Evolutionary conservation across 768 basidiomycete species (phyloP), one percentile per base, ranked within the genome.

Genomic region (Mycena olivaceomarginata): DNA sequence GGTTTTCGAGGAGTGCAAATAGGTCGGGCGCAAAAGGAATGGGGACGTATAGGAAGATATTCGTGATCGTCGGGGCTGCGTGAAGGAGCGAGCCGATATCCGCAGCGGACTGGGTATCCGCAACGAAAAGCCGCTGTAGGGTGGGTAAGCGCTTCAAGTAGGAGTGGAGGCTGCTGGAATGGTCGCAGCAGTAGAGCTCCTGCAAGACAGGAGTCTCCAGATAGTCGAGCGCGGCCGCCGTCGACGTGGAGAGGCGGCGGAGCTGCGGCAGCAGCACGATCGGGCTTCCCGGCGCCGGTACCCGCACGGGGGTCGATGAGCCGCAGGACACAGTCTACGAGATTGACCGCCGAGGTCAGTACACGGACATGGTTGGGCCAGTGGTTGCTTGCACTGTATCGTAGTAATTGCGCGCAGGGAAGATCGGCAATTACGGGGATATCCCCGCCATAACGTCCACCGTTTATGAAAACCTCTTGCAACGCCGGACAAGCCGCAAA

Each of bases 161-260:
- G 1, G 41, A 13, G 41, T 45, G n/a, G 11, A 65, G 63, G n/a
- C 12, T 22, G 63, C 2, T 22, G 63, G 63, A 65, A 22, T 65
- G 43, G 18, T 65, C 63, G 43, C 63, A 45, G 63, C 63, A 65
- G 43, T 65, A 65, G 4, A 65, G 20, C 43, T 65, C 63, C 43
- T 22, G 43, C 20, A 65, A 40, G 22, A 40, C 41, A 13, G 72
- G 72, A 8, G 56, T 60, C 1, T 72, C 71, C 45, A 72, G 25
- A 11, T n/a, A 25, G 15, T 53, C 41, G 10, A 73, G 57, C 0
- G 60, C 8, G 11, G 3, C 40, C 4, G 53, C 18, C 10, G n/a
- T 46, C 20, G 72, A 73, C 25, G 45, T 20, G 22, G 72, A 73
- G 12, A 73, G 72, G 37, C 72, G 72, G 41, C 57, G 65, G 31